Evolutionary conservation across 805 yeast genomes (phyloP), one percentile per base, ranked within the genome.

Genomic region (Huiozyma sinensis): DNA sequence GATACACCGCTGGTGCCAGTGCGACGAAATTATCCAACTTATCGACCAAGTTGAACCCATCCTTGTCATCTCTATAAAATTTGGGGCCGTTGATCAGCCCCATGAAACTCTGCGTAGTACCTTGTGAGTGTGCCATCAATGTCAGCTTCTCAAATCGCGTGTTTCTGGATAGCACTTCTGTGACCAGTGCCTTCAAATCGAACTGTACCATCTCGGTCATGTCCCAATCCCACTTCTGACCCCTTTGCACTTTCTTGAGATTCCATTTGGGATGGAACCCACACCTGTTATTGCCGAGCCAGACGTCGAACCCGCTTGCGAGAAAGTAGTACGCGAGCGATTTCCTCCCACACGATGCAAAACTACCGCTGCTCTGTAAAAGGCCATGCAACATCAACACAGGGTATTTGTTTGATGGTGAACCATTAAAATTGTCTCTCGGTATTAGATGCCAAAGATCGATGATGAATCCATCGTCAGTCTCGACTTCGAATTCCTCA

Each of bases 241-340:
- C 3, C 8, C 34, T 28, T 6, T 28, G 31, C 48, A 33, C 68
- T 28, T 48, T 32, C 12, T 45, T 61, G 46, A 46, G 47, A 47
- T 69, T 61, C 65, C 89, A 95, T 42, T 71, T 66, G 0, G 95
- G 84, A 35, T 74, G 68, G 57, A 89, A 83, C 6, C 95, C 95
- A 51, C 95, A 82, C 49, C 98, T 66, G 57, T 88, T 89, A 56
- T 88, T 86, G 1, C 95, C 96, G 44, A 88, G 60, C 96, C 96
- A 88, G 7, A 88, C 87, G 52, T 88, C 96, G 55, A 72, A 85
- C 0, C 92, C 89, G 28, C 68, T 61, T 31, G 68, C 65, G 34
- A 64, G 61, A 41, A 70, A 69, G 56, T 69, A 72, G 58, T 71
- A 76, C 0, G 90, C 92, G 37, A 92, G 63, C 8, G 95, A 82